Conservation (phyloP, 2,329 filamentous ascomycete genomes). For the Hymenoscyphus occultus region DNA sequence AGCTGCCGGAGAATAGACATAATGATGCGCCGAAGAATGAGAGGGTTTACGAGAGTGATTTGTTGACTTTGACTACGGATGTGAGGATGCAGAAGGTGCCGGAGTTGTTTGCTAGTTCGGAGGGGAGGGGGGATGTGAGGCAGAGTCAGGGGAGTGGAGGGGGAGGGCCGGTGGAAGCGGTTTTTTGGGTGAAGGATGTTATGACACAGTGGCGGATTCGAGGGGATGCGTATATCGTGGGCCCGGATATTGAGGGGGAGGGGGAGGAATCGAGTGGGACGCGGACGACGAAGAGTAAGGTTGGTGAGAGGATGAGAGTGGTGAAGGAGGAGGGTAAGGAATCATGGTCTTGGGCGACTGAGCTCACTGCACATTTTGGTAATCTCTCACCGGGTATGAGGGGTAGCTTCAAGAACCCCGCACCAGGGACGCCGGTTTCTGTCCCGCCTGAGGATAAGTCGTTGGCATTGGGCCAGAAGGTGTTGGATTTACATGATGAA, state of each 20-base stretch:
- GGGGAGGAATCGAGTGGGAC: constrained; percentile 50
- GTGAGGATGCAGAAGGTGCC: constrained; percentile 78
- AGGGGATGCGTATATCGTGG: constrained; percentile 65
- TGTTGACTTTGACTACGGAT: constrained; percentile 84
- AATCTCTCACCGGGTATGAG: constrained; percentile 81
- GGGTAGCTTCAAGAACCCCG: constrained; percentile 66
- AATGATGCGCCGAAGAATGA: constrained; percentile 74
- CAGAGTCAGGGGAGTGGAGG: constrained; percentile 53
- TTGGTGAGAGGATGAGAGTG: constrained; percentile 62
- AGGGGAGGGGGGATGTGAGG: constrained; percentile 41
- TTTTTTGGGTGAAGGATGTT: constrained; percentile 73
- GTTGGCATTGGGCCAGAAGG: constrained; percentile 56
- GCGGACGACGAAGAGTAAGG: constrained; percentile 55
- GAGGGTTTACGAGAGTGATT: constrained; percentile 67
- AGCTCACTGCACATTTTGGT: constrained; percentile 85
- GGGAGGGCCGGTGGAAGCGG: constrained; percentile 73
- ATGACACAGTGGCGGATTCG: constrained; percentile 73
- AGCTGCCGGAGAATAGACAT: constrained; percentile 66
- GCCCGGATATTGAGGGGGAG: constrained; percentile 58
- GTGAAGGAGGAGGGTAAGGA: constrained; percentile 37
- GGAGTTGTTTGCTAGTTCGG: constrained; percentile 60
- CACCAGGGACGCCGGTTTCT: constrained; percentile 60
- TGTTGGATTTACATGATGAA: constrained; percentile 58
- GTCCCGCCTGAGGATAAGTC: constrained; percentile 45
- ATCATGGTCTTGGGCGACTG: constrained; percentile 68